These are phyloP conservation scores for Quercus tomentella DNA, from an alignment of 331 rosid species.

Conservation along the genomic window DNA sequence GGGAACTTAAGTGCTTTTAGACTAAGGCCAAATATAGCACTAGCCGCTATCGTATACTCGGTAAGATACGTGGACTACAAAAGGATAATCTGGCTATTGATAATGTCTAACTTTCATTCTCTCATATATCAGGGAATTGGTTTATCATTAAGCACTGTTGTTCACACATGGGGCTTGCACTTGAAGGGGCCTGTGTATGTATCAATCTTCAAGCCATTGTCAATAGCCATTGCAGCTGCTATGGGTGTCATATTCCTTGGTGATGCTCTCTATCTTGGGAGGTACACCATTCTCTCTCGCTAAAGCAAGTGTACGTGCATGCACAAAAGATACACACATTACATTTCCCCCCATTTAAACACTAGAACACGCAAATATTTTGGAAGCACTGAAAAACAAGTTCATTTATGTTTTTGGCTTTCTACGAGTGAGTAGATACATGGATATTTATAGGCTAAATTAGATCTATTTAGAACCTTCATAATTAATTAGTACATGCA, in stretches of 20 bases:
- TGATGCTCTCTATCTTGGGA: constrained; percentile 53
- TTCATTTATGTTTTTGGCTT: no score
- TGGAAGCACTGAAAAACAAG: no score
- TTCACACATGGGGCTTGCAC: constrained; percentile 54
- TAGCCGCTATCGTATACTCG: constrained; percentile 45
- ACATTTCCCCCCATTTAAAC: no score
- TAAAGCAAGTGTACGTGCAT: no score
- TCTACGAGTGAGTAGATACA: no score
- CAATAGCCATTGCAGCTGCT: constrained; percentile 44
- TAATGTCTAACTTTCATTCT: not conserved
- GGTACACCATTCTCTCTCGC: constrained; percentile 24
- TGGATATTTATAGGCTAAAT: no score
- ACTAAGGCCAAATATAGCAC: constrained; percentile 36
- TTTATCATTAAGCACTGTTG: constrained; percentile 24
- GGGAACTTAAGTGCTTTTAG: constrained; percentile 52
- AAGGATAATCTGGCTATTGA: not conserved
- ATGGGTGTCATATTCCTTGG: constrained; percentile 57
- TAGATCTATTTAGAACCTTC: no score
- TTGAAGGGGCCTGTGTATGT: no score
- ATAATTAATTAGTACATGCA: no score
- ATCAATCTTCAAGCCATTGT: no score
- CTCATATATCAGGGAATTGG: constrained; percentile 33
- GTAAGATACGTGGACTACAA: constrained; percentile 25
- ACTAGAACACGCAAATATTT: no score
- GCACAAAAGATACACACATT: no score